phyloP scores from a whole-genome alignment of 1,284 basidiomycete species.

The Trametes pubescens region DNA sequence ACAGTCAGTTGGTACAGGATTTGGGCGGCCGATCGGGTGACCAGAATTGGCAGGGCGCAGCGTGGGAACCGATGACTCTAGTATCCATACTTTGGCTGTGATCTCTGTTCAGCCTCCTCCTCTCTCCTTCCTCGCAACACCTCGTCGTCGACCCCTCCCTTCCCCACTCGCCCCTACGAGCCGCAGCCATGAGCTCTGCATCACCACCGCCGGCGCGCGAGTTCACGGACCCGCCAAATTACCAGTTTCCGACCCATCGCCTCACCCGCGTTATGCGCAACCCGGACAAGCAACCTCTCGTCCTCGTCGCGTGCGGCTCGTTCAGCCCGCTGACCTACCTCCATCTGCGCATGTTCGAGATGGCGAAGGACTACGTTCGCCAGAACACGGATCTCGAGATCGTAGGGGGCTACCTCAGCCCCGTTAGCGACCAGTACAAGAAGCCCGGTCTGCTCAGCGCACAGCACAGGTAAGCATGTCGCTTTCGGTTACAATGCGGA shows the following conservation, averaged over 20 bases:
- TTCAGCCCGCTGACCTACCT: constrained; percentile 87
- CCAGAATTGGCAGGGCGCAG: constrained; percentile 15
- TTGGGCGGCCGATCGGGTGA: constrained; percentile 1
- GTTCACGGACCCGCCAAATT: constrained; percentile 66
- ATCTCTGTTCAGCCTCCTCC: constrained; percentile 19
- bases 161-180: not conserved
- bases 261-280: constrained; percentile 66
- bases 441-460: constrained; percentile 88
- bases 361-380: constrained; percentile 95
- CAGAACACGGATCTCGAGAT: constrained; percentile 95
- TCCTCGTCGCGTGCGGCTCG: constrained; percentile 82
- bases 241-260: constrained; percentile 72
- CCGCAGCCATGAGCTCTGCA: constrained; percentile 24
- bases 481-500: not conserved
- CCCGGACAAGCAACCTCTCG: constrained; percentile 72
- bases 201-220: constrained; percentile 25
- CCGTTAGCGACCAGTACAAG: constrained; percentile 94
- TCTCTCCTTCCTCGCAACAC: constrained; percentile 5
- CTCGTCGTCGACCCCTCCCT: constrained; percentile 3
- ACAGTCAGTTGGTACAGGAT: not conserved
- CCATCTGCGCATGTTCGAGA: constrained; percentile 96
- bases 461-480: constrained; percentile 67
- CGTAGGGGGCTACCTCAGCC: constrained; percentile 93
- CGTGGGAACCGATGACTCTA: constrained; percentile 35
- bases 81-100: constrained; percentile 16